Conservation (phyloP, 176 grass and related monocot genomes). For the Bromus sterilis region DNA sequence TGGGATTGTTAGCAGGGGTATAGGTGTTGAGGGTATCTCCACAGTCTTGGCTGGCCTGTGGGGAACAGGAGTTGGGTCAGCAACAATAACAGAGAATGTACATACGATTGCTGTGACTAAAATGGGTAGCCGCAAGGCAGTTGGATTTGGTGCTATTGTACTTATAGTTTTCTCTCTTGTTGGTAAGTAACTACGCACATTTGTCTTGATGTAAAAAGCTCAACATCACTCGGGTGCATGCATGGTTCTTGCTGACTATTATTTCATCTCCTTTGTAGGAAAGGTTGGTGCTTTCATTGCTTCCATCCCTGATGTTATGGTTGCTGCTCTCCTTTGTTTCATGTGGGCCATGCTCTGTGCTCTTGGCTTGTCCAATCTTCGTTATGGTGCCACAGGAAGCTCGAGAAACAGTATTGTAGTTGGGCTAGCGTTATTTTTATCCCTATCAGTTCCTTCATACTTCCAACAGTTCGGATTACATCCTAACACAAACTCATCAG, state of each 20-base stretch:
- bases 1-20: slow-evolving; percentile 91
- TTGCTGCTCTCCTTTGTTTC: slow-evolving; percentile 91
- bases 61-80: slow-evolving; percentile 89
- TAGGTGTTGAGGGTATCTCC: slow-evolving; percentile 81
- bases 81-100: slow-evolving; percentile 90
- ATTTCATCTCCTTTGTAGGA: slow-evolving; percentile 40
- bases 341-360: slow-evolving; percentile 96
- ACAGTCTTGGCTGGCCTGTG: slow-evolving; percentile 82
- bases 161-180: slow-evolving; percentile 74
- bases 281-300: slow-evolving; percentile 95
- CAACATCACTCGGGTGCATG: background rate
- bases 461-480: slow-evolving; percentile 73
- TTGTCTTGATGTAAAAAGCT: background rate
- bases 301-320: slow-evolving; percentile 95
- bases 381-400: slow-evolving; percentile 91
- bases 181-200: slow-evolving; percentile 43
- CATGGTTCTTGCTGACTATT: slow-evolving; percentile 14
- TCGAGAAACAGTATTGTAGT: slow-evolving; percentile 93
- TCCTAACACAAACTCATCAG: slow-evolving; percentile 56
- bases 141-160: slow-evolving; percentile 84
- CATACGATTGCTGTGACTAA: slow-evolving; percentile 98
- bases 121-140: slow-evolving; percentile 90
- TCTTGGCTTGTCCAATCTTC: slow-evolving; percentile 94
- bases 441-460: slow-evolving; percentile 88
- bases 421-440: slow-evolving; percentile 84